phyloP scores from a whole-genome alignment of 495 filamentous ascomycete genomes.

The Penicillium malachiteum region DNA sequence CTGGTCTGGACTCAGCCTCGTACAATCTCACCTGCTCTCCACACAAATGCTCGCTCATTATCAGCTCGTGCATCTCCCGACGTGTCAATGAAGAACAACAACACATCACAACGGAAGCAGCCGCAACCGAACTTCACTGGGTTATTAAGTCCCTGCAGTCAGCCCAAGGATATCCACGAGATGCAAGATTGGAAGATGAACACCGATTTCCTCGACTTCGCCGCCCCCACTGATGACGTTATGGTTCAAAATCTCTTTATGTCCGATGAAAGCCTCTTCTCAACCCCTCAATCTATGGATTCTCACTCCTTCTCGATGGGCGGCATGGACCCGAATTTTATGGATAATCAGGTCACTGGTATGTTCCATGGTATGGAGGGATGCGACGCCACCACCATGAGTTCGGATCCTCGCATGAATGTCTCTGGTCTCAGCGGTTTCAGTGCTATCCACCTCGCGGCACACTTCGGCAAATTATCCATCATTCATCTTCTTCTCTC shows the following conservation, averaged over 20 bases:
- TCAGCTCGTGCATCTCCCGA: neutral
- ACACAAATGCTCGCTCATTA: neutral
- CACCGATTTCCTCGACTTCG: neutral
- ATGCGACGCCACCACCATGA: neutral
- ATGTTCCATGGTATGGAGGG: neutral
- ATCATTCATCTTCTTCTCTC: neutral
- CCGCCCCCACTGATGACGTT: neutral
- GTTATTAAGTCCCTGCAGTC: neutral
- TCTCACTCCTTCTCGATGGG: neutral
- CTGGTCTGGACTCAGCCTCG: slow-evolving; percentile 1
- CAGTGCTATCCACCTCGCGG: neutral
- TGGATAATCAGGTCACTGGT: neutral
- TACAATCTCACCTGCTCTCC: neutral
- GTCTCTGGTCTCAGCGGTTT: neutral
- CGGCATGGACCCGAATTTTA: neutral
- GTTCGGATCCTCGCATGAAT: neutral
- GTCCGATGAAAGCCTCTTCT: neutral
- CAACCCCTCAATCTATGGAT: neutral
- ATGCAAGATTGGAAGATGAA: neutral
- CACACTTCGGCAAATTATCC: neutral
- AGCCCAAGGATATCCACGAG: neutral
- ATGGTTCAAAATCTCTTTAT: neutral
- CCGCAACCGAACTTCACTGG: neutral
- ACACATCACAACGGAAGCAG: neutral
- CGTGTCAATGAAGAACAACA: neutral